A percentile compares a stretch with the other conserved stretches of the same genome.
These are phyloP conservation scores for Ascodesmis nigricans DNA, from an alignment of 495 filamentous ascomycete genomes.

Conservation along the genomic window DNA sequence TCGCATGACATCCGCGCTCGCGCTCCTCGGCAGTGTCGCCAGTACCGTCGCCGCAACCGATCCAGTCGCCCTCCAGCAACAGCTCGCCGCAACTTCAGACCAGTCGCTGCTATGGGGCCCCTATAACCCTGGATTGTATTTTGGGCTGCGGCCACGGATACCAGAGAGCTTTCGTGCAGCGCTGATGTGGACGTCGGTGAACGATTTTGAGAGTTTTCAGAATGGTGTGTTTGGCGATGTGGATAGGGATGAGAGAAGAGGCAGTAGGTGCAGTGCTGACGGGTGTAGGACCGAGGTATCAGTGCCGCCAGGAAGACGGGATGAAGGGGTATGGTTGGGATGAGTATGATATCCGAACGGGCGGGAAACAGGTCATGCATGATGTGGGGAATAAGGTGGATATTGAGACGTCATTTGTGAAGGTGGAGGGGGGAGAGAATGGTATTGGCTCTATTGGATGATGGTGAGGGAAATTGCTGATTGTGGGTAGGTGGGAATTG, in stretches of 20 bases:
- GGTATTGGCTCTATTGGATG: conserved; percentile 25
- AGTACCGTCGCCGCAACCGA: too few species aligned
- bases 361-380: conserved; percentile 73
- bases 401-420: conserved; percentile 79
- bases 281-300: conserved; percentile 58
- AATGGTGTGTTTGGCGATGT: conserved; percentile 62
- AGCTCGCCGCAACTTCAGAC: conserved; percentile 43
- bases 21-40: too few species aligned
- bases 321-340: conserved; percentile 98
- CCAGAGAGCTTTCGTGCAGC: conserved; percentile 66
- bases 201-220: conserved; percentile 57
- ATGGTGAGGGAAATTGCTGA: not conserved
- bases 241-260: conserved; percentile 2
- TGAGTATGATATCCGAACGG: conserved; percentile 69
- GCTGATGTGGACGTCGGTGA: conserved; percentile 76
- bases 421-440: conserved; percentile 67
- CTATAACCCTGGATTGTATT: conserved; percentile 88
- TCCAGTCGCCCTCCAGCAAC: too few species aligned
- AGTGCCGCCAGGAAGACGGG: conserved; percentile 84
- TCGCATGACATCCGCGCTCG: too few species aligned
- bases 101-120: conserved; percentile 87
- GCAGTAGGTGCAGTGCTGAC: conserved; percentile 11
- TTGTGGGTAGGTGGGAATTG: conserved; percentile 40
- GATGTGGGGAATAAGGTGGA: conserved; percentile 73
- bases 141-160: conserved; percentile 72